Percentiles rank a stretch among this genome's conserved stretches.
phyloP scores from a whole-genome alignment of 129 eudicot genomes.

The Lonicera japonica region DNA sequence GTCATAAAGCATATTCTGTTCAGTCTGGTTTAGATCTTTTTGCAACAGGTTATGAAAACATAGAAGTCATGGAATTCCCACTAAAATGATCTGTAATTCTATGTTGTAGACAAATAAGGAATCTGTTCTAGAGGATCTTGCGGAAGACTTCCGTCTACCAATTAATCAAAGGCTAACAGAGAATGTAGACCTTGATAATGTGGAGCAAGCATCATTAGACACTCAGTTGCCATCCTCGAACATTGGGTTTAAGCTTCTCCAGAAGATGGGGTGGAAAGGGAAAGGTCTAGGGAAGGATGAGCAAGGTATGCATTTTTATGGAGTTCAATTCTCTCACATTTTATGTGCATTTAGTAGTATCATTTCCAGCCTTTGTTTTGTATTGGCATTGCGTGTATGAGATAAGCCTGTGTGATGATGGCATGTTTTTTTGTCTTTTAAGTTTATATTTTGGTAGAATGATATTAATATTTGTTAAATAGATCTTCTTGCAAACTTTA shows the following conservation, averaged over 20 bases:
- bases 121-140: conserved; percentile 55
- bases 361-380: too few species aligned
- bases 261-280: conserved; percentile 99
- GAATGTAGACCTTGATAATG: conserved; percentile 83
- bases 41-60: neutral
- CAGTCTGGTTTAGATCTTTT: neutral
- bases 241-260: conserved; percentile 89
- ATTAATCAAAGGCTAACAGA: conserved; percentile 85
- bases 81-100: neutral
- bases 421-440: too few species aligned
- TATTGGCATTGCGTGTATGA: too few species aligned
- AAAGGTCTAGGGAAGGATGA: conserved; percentile 96
- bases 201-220: conserved; percentile 90
- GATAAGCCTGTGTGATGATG: too few species aligned
- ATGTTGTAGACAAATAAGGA: conserved; percentile 41
- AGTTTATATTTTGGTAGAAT: too few species aligned
- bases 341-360: too few species aligned
- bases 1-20: too few species aligned
- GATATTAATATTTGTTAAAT: too few species aligned
- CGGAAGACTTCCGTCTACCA: conserved; percentile 85
- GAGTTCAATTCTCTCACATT: too few species aligned
- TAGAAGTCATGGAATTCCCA: neutral
- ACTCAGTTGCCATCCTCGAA: conserved; percentile 76
- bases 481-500: too few species aligned
- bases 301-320: conserved; percentile 53